Conservation (phyloP, 1,284 basidiomycete genomes). For the Pseudozyma sp. region DNA sequence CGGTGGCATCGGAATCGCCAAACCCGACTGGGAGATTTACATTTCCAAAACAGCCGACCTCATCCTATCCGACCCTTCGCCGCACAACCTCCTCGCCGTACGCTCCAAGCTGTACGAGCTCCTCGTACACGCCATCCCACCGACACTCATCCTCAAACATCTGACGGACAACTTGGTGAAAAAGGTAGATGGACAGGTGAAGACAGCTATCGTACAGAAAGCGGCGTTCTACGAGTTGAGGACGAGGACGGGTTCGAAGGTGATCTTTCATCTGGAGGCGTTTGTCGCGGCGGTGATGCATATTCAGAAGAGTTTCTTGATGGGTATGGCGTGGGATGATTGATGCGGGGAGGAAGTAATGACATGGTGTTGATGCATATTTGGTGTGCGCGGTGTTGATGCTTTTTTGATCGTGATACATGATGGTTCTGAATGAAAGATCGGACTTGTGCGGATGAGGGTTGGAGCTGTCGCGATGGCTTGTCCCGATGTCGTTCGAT, state of each 20-base stretch:
- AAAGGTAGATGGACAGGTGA: constrained; percentile 77
- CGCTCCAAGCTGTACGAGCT: constrained; percentile 94
- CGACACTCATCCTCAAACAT: constrained; percentile 72
- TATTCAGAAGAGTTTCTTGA: constrained; percentile 62
- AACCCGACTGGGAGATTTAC: constrained; percentile 99
- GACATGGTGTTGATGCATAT: too few relatives aligned
- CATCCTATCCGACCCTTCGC: constrained; percentile 92
- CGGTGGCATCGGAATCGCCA: constrained; percentile 80
- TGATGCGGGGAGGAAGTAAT: not conserved
- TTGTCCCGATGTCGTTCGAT: not conserved
- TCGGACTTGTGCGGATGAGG: too few relatives aligned
- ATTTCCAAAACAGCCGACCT: constrained; percentile 91
- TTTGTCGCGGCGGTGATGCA: constrained; percentile 68
- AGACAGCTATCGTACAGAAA: constrained; percentile 60
- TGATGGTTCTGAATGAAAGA: too few relatives aligned
- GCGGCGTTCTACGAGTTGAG: constrained; percentile 82
- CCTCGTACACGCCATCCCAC: constrained; percentile 97
- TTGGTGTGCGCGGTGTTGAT: too few relatives aligned
- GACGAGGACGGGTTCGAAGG: constrained; percentile 60
- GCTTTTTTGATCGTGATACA: too few relatives aligned
- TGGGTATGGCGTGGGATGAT: constrained; percentile 56
- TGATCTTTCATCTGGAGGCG: constrained; percentile 67
- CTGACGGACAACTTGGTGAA: constrained; percentile 83
- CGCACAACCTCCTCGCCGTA: constrained; percentile 89
- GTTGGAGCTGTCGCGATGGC: too few relatives aligned